Conservation (phyloP, 1,139 yeast species). For the Pichia sp. region DNA sequence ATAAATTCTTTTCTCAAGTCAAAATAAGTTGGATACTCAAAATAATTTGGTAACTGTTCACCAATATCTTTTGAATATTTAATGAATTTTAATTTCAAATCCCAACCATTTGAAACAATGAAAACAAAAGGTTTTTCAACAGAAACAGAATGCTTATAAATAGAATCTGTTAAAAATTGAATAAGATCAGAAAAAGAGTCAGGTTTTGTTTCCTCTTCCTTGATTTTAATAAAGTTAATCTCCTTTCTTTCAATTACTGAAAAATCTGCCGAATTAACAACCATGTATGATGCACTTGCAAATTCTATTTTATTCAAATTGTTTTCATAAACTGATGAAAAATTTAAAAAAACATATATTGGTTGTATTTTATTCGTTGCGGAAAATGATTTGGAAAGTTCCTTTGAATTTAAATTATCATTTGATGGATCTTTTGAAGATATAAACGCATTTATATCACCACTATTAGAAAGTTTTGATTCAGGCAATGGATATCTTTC, state of each 20-base stretch:
- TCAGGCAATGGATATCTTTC: background rate
- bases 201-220: background rate
- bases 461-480: background rate
- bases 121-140: constrained; percentile 48
- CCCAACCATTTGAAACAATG: constrained; percentile 60
- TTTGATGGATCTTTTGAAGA: background rate
- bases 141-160: constrained; percentile 5
- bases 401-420: background rate
- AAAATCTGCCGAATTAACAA: constrained; percentile 4
- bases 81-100: constrained; percentile 67
- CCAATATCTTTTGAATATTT: constrained; percentile 77
- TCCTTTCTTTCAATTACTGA: background rate
- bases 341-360: constrained; percentile 3
- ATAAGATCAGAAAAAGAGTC: constrained; percentile 3
- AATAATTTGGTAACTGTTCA: constrained; percentile 62
- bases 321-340: constrained; percentile 1
- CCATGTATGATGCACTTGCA: constrained; percentile 1
- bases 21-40: constrained; percentile 71
- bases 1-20: constrained; percentile 69
- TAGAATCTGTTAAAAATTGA: constrained; percentile 7
- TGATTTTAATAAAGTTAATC: background rate
- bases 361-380: background rate
- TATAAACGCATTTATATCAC: background rate
- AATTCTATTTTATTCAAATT: constrained; percentile 7
- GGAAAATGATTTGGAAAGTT: background rate